Evolutionary conservation across 441 rosid genomes (phyloP), one percentile per base, ranked within the genome.

Genomic region (Bruguiera hainesii): DNA sequence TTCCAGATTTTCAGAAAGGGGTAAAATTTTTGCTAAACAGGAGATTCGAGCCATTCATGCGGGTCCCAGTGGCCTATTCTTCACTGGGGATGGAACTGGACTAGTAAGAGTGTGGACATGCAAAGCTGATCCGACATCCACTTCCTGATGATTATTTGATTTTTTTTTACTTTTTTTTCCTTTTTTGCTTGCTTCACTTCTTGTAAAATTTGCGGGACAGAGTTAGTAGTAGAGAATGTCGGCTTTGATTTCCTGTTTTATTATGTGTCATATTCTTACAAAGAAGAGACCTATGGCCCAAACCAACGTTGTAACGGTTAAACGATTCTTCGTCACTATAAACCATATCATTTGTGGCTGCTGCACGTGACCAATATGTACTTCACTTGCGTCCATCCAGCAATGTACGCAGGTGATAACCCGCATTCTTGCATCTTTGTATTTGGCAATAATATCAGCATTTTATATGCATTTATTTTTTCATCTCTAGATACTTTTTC

Each of bases 71-170:
- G 96, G 93, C 53, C 77, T 95, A 66, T 89, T 95, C 73, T 90
- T 95, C 73, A 90, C 98, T 0, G 97, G 99, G 4, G 99, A 95
- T 19, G 98, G 96, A 68, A 86, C 95, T 25, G 98, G 98, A 48
- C 88, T 81, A 82, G 98, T 90, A 56, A 92, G 79, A 86, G 99
- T 95, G 31, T 92, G 98, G 99, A 87, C 83, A 20, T 55, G 58
- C 58, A 55, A 9, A 55, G 25, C 58, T 23, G 58, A 55, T 20
- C 28, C 58, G 9, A 55, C 58, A 10, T 4, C 58, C 2, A 10
- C 58, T 55, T 55, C 58, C 18, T 20, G 28, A 10, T 55, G 30
- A 26, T 55, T 23, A 55, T 10, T 10, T 20, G 58, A 55, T 55
- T 26, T 7, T 55, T 26, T 7, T 53, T 9, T 21, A 7, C 28